Evolutionary conservation across 2,329 filamentous ascomycete species (phyloP).

Genomic region (Tolypocladium guangdongense): DNA sequence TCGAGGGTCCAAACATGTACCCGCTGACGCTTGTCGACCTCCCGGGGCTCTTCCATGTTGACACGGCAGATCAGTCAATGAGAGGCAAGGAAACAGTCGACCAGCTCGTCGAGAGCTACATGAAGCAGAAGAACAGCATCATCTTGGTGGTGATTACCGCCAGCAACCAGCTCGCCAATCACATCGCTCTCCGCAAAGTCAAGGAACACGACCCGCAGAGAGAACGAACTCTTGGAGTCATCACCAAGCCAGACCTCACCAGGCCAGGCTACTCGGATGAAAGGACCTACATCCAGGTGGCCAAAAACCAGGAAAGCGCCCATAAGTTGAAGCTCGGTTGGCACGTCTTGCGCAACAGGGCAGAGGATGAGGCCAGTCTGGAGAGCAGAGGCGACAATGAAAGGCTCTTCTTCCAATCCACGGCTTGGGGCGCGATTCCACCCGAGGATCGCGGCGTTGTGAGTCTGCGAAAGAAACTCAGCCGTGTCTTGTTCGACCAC

Average conservation of each 20-base stretch:
- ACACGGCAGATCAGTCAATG: conserved; percentile 19
- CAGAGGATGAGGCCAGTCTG: conserved; percentile 18
- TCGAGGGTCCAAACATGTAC: conserved; percentile 29
- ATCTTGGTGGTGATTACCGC: conserved; percentile 45
- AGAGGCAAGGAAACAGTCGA: conserved; percentile 20
- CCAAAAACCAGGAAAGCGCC: conserved; percentile 12
- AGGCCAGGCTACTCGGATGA: conserved; percentile 26
- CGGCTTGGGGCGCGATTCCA: conserved; percentile 16
- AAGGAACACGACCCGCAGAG: conserved; percentile 29
- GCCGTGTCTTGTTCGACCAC: conserved; percentile 17
- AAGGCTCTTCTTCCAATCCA: conserved; percentile 17
- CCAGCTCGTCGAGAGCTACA: conserved; percentile 38
- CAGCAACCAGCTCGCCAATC: conserved; percentile 36
- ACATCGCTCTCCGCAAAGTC: conserved; percentile 36
- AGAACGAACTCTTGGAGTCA: conserved; percentile 41
- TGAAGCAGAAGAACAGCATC: conserved; percentile 45
- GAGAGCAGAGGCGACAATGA: conserved; percentile 19
- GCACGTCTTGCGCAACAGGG: conserved; percentile 41
- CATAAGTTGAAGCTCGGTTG: conserved; percentile 31
- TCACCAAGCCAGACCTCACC: conserved; percentile 49
- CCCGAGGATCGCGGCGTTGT: conserved; percentile 19
- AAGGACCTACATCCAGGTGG: conserved; percentile 21
- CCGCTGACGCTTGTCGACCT: conserved; percentile 45
- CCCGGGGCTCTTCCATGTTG: conserved; percentile 31
- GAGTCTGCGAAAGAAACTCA: conserved; percentile 22